Evolutionary conservation across 352 stramenopile species (phyloP), one percentile per base, ranked within the genome.

Genomic region (Phytophthora fragariaefolia): DNA sequence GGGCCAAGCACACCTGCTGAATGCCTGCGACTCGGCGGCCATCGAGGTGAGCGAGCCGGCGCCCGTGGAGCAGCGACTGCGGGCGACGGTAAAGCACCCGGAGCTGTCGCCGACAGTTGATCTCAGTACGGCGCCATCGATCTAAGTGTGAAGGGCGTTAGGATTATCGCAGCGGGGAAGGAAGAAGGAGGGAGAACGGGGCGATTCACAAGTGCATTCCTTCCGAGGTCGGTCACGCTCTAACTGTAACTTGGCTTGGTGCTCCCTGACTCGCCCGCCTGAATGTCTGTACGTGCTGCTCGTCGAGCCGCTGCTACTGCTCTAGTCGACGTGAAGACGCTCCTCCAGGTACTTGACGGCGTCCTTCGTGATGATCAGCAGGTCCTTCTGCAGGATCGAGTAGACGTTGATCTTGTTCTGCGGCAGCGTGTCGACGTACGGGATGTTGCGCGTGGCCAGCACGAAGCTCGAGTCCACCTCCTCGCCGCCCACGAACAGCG

Each of bases 321-420:
- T 72, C 53, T 91, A 94, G 72, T 96, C 88, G 27, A 88, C 77
- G 78, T 93, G 85, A 66, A 96, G 79, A 70, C 88, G 84, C 47
- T 94, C 79, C 71, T 96, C 88, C 40, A 96, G 78, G 74, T 96
- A 96, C 83, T 94, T 95, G 73, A 91, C 84, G 26, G 88, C 83
- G 60, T 94, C 87, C 56, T 86, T 86, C 27, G 88, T 94, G 70
- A 95, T 82, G 61, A 96, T 82, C 42, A 96, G 73, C 67, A 96
- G 60, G 64, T 96, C 88, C 78, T 93, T 93, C 66, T 96, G 83
- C 71, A 96, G 59, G 74, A 96, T 95, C 71, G 88, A 93, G 81
- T 96, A 96, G 38, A 95, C 86, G 71, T 95, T 96, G 75, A 96
- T 87, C 82, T 95, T 93, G 74, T 92, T 77, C 79, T 94, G 83